These are phyloP conservation scores for Sporothrix globosa DNA, from an alignment of 2,329 filamentous ascomycete genomes.

Conservation along the genomic window DNA sequence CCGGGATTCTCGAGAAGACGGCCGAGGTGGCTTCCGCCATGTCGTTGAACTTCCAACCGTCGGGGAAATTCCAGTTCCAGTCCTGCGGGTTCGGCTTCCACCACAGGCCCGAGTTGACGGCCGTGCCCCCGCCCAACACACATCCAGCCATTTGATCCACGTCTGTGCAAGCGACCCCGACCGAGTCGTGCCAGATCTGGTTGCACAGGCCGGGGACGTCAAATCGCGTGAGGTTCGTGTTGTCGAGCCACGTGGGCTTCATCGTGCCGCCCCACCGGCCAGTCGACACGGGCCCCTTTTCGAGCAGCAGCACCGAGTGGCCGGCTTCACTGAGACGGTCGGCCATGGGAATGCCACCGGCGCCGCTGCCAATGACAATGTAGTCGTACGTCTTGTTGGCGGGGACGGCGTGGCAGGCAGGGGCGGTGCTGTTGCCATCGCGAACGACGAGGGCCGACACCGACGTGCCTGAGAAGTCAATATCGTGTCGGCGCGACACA, in stretches of 20 bases:
- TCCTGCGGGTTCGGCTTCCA: conserved; percentile 67
- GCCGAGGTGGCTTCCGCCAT: conserved; percentile 61
- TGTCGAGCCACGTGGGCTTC: conserved; percentile 63
- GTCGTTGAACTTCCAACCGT: conserved; percentile 69
- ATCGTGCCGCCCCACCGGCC: conserved; percentile 66
- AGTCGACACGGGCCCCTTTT: conserved; percentile 64
- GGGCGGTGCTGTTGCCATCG: conserved; percentile 8
- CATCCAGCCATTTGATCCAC: conserved; percentile 75
- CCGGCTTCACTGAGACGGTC: conserved; percentile 66
- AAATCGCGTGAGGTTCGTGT: conserved; percentile 67
- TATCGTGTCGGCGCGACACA: neutral
- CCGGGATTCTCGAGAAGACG: conserved; percentile 71
- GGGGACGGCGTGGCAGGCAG: conserved; percentile 13
- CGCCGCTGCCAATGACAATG: conserved; percentile 65
- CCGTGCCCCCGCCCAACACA: conserved; percentile 68
- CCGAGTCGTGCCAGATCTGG: conserved; percentile 67
- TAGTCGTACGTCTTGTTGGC: conserved; percentile 55
- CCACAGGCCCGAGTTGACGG: conserved; percentile 70
- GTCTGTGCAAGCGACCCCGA: conserved; percentile 63
- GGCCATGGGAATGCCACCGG: conserved; percentile 63
- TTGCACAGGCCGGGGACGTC: conserved; percentile 73
- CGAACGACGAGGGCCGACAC: neutral
- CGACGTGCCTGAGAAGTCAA: neutral
- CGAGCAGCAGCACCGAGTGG: conserved; percentile 66
- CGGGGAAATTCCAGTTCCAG: conserved; percentile 73